A percentile compares a stretch with the other conserved stretches of the same genome.
These are phyloP conservation scores for Gaultheria prostrata DNA, from an alignment of 148 eudicot genomes.

Conservation along the genomic window DNA sequence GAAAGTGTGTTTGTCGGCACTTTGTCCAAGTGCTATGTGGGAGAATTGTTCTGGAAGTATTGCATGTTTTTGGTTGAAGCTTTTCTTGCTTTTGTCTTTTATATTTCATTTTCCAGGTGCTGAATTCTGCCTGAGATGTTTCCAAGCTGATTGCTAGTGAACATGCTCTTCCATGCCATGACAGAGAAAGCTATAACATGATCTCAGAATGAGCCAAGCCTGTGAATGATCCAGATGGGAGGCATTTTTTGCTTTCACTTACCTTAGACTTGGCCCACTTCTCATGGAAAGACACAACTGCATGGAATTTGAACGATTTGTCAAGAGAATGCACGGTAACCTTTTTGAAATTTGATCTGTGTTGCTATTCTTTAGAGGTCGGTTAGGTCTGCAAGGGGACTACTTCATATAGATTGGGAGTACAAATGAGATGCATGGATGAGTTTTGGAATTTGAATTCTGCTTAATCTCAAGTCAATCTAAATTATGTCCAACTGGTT, in stretches of 20 bases:
- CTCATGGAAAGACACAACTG: conserved; percentile 70
- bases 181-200: conserved; percentile 68
- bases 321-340: conserved; percentile 92
- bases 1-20: no score
- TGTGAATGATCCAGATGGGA: conserved; percentile 76
- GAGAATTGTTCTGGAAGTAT: no score
- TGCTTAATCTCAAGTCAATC: not conserved
- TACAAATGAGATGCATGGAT: not conserved
- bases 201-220: conserved; percentile 85
- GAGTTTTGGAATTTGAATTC: conserved; percentile 12
- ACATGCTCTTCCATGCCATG: conserved; percentile 73
- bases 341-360: not conserved
- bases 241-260: conserved; percentile 72
- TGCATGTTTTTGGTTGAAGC: not conserved
- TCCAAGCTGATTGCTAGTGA: conserved; percentile 63
- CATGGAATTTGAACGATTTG: conserved; percentile 78
- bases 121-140: conserved; percentile 94
- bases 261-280: conserved; percentile 62
- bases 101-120: conserved; percentile 43
- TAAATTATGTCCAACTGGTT: not conserved
- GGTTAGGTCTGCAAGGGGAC: not conserved
- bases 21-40: no score
- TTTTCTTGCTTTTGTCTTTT: not conserved
- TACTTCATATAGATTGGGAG: not conserved
- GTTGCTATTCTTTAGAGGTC: not conserved